Percentiles rank a stretch among this genome's conserved stretches.
phyloP scores from a whole-genome alignment of 2,329 filamentous ascomycete genomes.

The Pseudopyricularia javanii region DNA sequence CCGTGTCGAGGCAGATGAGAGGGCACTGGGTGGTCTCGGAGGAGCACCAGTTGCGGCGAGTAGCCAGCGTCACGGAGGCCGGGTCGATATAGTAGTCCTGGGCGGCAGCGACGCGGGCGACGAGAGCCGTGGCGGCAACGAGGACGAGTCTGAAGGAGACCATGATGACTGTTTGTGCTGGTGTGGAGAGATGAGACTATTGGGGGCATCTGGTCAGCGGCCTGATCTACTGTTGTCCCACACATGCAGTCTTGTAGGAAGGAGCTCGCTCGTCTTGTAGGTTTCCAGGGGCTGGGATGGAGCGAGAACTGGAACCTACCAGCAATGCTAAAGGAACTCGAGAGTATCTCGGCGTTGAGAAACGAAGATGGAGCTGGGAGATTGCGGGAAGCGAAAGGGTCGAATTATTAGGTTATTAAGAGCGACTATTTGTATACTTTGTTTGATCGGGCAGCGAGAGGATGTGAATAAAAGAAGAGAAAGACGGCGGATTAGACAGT shows the following conservation, averaged over 20 bases:
- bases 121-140: conserved; percentile 39
- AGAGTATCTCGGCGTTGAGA: too few relatives aligned
- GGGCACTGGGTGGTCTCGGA: conserved; percentile 54
- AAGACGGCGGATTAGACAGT: neutral
- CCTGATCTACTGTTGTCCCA: too few relatives aligned
- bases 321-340: too few relatives aligned
- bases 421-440: neutral
- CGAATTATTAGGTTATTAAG: too few relatives aligned
- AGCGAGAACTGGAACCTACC: too few relatives aligned
- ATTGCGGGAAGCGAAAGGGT: too few relatives aligned
- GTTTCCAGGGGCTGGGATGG: too few relatives aligned
- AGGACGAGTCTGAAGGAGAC: conserved; percentile 38
- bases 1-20: conserved; percentile 54
- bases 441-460: too few relatives aligned
- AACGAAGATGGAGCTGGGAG: neutral
- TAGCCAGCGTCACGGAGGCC: conserved; percentile 36
- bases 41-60: conserved; percentile 50
- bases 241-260: too few relatives aligned
- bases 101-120: conserved; percentile 35
- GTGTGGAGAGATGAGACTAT: too few relatives aligned
- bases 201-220: too few relatives aligned
- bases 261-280: too few relatives aligned
- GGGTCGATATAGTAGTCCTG: conserved; percentile 51
- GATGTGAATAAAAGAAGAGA: neutral
- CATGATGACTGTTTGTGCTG: conserved; percentile 26